phyloP scores from a whole-genome alignment of 208 protist genomes.

The Leishmania gerbilli region DNA sequence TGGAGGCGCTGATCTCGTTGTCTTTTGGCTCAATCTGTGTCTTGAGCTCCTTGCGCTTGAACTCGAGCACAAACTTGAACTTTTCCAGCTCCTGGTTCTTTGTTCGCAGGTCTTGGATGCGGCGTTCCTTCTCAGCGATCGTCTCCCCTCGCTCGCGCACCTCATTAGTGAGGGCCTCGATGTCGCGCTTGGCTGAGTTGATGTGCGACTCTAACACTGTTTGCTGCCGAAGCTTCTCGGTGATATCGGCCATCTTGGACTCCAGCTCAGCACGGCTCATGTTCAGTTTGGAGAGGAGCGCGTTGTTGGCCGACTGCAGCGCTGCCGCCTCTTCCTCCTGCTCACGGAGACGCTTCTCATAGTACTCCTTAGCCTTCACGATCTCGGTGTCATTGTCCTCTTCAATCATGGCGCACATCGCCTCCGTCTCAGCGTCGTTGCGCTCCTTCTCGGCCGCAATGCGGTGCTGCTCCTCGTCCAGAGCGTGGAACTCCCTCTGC shows the following conservation, averaged over 20 bases:
- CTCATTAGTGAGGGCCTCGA: constrained; percentile 91
- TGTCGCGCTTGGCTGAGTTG: constrained; percentile 93
- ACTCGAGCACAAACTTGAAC: constrained; percentile 99
- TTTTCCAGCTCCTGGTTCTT: constrained; percentile 99
- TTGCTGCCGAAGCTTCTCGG: constrained; percentile 87
- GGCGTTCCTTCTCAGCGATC: constrained; percentile 96
- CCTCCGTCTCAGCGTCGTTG: constrained; percentile 82
- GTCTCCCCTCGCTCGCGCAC: constrained; percentile 95
- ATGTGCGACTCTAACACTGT: constrained; percentile 91
- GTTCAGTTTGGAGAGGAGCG: constrained; percentile 90
- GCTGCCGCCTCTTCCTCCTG: constrained; percentile 87
- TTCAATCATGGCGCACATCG: constrained; percentile 91
- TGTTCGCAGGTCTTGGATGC: constrained; percentile 97
- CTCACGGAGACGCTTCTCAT: constrained; percentile 90
- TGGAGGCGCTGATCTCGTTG: constrained; percentile 92
- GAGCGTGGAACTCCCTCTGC: constrained; percentile 37
- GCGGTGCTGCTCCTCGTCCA: constrained; percentile 70
- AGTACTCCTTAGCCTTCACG: constrained; percentile 91
- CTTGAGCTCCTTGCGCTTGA: constrained; percentile 98
- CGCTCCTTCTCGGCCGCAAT: constrained; percentile 66
- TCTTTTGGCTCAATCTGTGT: constrained; percentile 98
- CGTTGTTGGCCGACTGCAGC: constrained; percentile 91
- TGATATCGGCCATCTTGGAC: constrained; percentile 83
- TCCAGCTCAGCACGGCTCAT: constrained; percentile 93
- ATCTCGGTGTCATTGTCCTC: constrained; percentile 96